Percentiles rank a stretch among this genome's conserved stretches.
Evolutionary conservation across 306 rosid genomes (phyloP).

Genomic region (Dryas drummondii): DNA sequence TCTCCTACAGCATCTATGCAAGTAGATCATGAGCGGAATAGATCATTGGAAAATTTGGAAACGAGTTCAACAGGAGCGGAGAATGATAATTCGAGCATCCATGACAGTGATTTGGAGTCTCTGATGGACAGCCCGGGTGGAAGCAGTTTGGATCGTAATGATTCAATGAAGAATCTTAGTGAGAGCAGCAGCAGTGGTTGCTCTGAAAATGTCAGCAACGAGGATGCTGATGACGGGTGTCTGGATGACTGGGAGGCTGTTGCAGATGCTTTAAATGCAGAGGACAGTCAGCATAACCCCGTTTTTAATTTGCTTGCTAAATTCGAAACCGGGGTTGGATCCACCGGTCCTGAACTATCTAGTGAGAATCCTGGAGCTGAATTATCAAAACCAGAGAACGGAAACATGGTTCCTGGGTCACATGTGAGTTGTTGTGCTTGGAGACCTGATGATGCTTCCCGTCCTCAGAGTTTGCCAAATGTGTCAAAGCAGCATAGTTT

Average conservation of each 20-base stretch:
- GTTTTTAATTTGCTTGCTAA: conserved; percentile 26
- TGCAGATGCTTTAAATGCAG: conserved; percentile 52
- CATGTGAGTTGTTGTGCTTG: conserved; percentile 36
- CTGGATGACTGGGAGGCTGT: conserved; percentile 66
- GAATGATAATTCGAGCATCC: conserved; percentile 29
- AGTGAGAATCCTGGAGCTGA: conserved; percentile 17
- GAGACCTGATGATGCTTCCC: conserved; percentile 53
- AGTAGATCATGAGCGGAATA: conserved; percentile 29
- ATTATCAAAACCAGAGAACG: conserved; percentile 20
- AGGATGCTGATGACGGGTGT: conserved; percentile 48
- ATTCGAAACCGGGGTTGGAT: conserved; percentile 15
- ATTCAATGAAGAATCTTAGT: conserved; percentile 31
- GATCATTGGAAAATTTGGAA: conserved; percentile 32
- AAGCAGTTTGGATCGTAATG: conserved; percentile 30
- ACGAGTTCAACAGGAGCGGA: conserved; percentile 34
- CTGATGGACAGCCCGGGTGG: conserved; percentile 20
- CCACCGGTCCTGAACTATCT: background rate
- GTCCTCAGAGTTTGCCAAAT: conserved; percentile 52
- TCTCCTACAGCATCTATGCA: conserved; percentile 31
- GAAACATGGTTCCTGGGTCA: conserved; percentile 25
- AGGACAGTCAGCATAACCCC: conserved; percentile 20
- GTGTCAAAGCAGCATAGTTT: conserved; percentile 42
- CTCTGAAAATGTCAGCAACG: conserved; percentile 37
- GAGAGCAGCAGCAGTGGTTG: conserved; percentile 23
- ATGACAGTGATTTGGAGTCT: conserved; percentile 32